These are phyloP conservation scores for Melastoma candidum DNA, from an alignment of 441 rosid genomes.

Conservation along the genomic window DNA sequence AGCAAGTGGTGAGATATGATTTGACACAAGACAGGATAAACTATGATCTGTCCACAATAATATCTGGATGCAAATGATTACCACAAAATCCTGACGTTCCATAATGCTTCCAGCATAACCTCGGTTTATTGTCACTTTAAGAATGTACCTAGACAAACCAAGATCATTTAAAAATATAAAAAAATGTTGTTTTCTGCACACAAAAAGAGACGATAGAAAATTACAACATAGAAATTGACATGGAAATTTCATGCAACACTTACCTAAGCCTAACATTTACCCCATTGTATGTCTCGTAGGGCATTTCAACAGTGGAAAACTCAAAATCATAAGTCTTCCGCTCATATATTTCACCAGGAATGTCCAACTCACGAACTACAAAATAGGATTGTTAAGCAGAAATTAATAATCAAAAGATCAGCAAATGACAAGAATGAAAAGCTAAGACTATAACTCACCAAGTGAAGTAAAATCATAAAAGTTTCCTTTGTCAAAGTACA, in stretches of 20 bases:
- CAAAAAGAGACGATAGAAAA: no score
- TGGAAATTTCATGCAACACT: background rate
- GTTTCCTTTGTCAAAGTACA: constrained; percentile 19
- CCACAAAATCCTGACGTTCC: constrained; percentile 15
- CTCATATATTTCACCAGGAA: constrained; percentile 12
- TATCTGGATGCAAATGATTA: background rate
- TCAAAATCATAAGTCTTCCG: constrained; percentile 13
- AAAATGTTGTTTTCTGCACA: no score
- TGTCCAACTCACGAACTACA: constrained; percentile 16
- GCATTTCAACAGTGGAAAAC: constrained; percentile 15
- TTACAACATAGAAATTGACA: no score
- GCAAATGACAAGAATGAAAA: no score
- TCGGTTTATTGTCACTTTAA: constrained; percentile 14
- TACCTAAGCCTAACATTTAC: constrained; percentile 14
- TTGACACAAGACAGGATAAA: no score
- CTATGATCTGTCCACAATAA: no score
- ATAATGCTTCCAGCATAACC: constrained; percentile 12
- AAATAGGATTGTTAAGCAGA: background rate
- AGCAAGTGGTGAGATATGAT: background rate
- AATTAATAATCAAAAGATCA: no score
- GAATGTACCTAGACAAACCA: constrained; percentile 7
- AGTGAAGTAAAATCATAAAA: constrained; percentile 18
- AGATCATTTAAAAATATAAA: no score
- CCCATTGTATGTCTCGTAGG: constrained; percentile 12
- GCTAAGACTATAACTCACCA: constrained; percentile 6